Conservation (phyloP, 768 basidiomycete species). For the Pseudohyphozyma bogoriensis region DNA sequence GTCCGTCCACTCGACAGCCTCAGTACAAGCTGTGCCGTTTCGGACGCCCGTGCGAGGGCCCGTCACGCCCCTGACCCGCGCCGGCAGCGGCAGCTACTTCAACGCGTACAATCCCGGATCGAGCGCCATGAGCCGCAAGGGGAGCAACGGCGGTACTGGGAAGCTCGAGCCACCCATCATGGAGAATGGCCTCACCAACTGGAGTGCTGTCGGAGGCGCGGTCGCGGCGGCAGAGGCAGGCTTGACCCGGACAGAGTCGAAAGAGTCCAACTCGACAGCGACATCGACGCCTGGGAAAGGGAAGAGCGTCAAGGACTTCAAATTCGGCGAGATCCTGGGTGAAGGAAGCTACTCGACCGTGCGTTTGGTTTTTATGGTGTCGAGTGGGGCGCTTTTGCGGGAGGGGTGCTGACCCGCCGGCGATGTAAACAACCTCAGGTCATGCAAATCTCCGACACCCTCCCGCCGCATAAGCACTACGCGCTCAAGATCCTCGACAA, state of each 20-base stretch:
- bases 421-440: constrained; percentile 11
- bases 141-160: background rate
- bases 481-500: constrained; percentile 79
- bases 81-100: background rate
- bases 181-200: background rate
- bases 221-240: background rate
- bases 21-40: constrained; percentile 28
- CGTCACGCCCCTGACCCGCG: background rate
- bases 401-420: background rate
- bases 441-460: constrained; percentile 17
- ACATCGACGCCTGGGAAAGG: background rate
- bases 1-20: constrained; percentile 14
- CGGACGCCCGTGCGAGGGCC: constrained; percentile 18
- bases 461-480: constrained; percentile 49
- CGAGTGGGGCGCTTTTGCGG: background rate
- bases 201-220: background rate
- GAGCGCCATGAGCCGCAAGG: no score
- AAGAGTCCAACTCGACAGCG: constrained; percentile 8
- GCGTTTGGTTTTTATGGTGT: constrained; percentile 33
- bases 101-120: no score
- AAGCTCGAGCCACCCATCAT: background rate
- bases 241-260: background rate
- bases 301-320: constrained; percentile 49
- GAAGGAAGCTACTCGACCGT: constrained; percentile 77
- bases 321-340: constrained; percentile 62